phyloP scores from a whole-genome alignment of 2,329 filamentous ascomycete species.

The Nigrospora oryzae region DNA sequence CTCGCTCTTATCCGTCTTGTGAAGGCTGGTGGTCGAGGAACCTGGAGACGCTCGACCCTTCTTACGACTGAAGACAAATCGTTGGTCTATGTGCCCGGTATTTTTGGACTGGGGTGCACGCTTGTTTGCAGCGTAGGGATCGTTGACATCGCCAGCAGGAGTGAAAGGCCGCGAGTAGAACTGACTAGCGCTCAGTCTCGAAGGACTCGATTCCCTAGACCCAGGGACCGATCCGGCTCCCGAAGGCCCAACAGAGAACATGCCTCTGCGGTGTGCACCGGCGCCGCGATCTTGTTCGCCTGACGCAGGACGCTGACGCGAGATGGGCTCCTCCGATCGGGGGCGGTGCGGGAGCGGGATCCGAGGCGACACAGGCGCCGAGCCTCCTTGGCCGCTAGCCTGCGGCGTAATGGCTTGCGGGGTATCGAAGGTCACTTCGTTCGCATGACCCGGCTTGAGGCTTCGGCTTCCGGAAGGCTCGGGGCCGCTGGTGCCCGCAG shows the following conservation, averaged over 20 bases:
- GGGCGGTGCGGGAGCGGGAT: conserved; percentile 31
- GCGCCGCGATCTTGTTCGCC: conserved; percentile 23
- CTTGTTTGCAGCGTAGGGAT: conserved; percentile 79
- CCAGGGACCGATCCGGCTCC: conserved; percentile 40
- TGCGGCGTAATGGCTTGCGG: conserved; percentile 57
- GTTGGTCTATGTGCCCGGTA: conserved; percentile 59
- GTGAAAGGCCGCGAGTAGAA: conserved; percentile 69
- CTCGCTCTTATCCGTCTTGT: conserved; percentile 34
- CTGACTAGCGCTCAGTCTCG: conserved; percentile 49
- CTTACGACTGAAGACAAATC: conserved; percentile 76
- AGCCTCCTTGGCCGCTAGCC: conserved; percentile 47
- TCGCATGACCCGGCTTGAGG: conserved; percentile 10
- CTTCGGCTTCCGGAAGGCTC: conserved; percentile 22
- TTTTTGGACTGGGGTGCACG: conserved; percentile 62
- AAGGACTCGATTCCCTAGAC: conserved; percentile 57
- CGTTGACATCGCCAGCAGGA: conserved; percentile 69
- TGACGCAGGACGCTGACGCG: conserved; percentile 28
- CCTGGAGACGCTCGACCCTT: conserved; percentile 56
- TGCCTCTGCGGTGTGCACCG: conserved; percentile 39
- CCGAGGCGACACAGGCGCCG: conserved; percentile 30
- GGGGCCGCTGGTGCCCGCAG: conserved; percentile 57
- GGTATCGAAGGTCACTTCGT: conserved; percentile 17
- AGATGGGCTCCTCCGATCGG: conserved; percentile 30
- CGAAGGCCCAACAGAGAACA: conserved; percentile 41
- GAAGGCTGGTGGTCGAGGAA: conserved; percentile 41